Conservation (phyloP, 2,329 filamentous ascomycete species). For the Delphinella strobiligena region DNA sequence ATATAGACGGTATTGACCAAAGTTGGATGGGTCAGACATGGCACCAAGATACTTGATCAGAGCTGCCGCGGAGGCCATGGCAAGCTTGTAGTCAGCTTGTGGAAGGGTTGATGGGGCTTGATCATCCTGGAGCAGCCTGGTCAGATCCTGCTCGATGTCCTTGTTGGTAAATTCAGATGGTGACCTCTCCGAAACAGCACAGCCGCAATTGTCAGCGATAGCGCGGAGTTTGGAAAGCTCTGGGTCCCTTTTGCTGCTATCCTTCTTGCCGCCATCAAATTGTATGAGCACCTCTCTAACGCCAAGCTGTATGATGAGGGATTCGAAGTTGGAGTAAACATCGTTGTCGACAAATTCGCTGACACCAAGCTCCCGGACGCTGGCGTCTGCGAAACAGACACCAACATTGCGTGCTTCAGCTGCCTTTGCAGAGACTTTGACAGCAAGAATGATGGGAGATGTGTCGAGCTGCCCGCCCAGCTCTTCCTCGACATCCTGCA, state of each 20-base stretch:
- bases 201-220: conserved; percentile 85
- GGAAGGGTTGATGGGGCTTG: conserved; percentile 63
- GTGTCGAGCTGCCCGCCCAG: conserved; percentile 76
- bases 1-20: conserved; percentile 93
- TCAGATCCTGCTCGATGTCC: conserved; percentile 92
- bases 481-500: conserved; percentile 95
- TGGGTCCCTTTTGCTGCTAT: conserved; percentile 59
- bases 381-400: conserved; percentile 96
- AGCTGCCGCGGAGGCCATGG: conserved; percentile 88
- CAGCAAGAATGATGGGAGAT: conserved; percentile 86
- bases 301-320: conserved; percentile 87
- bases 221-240: conserved; percentile 78
- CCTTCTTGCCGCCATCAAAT: conserved; percentile 61
- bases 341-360: conserved; percentile 99
- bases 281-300: conserved; percentile 90
- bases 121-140: conserved; percentile 78
- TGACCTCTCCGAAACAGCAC: conserved; percentile 74
- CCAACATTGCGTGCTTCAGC: conserved; percentile 76
- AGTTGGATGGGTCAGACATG: conserved; percentile 84
- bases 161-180: conserved; percentile 68
- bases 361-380: conserved; percentile 85
- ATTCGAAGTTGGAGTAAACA: conserved; percentile 95
- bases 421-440: conserved; percentile 84
- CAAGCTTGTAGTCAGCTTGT: conserved; percentile 84
- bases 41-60: conserved; percentile 90